Conservation (phyloP, 352 stramenopile genomes). For the Peronospora destructor region DNA sequence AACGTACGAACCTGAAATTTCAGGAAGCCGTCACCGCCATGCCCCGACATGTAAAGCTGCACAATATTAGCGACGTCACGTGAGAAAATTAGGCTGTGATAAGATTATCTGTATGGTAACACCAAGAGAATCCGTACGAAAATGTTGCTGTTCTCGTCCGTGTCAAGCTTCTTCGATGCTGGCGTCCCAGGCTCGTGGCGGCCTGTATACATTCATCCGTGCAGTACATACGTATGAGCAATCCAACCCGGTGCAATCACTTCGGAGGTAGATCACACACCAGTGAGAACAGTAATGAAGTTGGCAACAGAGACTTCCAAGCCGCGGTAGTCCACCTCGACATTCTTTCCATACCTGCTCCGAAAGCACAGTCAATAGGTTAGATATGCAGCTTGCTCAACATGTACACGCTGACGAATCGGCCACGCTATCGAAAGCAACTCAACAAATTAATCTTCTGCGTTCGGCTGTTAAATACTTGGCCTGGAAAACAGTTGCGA, state of each 20-base stretch:
- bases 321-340: slow-evolving; percentile 92
- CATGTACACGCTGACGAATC: neutral
- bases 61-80: slow-evolving; percentile 5
- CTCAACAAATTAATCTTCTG: slow-evolving; percentile 84
- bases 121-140: slow-evolving; percentile 41
- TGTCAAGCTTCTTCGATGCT: slow-evolving; percentile 83
- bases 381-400: neutral
- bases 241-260: neutral
- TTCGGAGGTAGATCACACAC: slow-evolving; percentile 19
- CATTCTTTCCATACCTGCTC: slow-evolving; percentile 79
- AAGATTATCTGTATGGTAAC: slow-evolving; percentile 19
- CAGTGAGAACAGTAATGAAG: slow-evolving; percentile 92
- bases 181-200: slow-evolving; percentile 84
- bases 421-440: neutral
- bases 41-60: slow-evolving; percentile 89
- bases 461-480: slow-evolving; percentile 87
- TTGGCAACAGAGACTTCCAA: slow-evolving; percentile 95
- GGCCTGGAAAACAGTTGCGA: slow-evolving; percentile 85
- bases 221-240: neutral
- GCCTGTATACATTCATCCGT: slow-evolving; percentile 32
- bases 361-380: slow-evolving; percentile 1
- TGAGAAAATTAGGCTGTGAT: slow-evolving; percentile 27
- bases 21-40: slow-evolving; percentile 95
- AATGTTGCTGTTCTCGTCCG: slow-evolving; percentile 86
- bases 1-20: slow-evolving; percentile 90